phyloP scores from a whole-genome alignment of 2,329 filamentous ascomycete species.

The Colletotrichum sp. region DNA sequence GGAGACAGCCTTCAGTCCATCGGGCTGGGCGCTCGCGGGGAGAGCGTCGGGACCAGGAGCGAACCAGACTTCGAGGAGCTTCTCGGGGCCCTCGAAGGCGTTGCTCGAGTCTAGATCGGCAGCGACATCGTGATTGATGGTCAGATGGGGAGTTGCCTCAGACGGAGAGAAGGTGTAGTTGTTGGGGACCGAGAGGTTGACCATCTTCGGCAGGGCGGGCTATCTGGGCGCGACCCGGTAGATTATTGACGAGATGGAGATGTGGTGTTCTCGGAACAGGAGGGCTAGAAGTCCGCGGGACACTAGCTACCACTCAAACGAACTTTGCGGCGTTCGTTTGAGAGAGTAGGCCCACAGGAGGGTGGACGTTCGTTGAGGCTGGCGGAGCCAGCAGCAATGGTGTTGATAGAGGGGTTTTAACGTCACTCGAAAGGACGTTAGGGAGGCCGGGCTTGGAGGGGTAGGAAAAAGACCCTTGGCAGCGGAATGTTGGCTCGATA shows the following conservation, averaged over 20 bases:
- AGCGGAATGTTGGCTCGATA: conserved; percentile 85
- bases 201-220: conserved; percentile 59
- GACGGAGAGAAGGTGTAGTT: conserved; percentile 85
- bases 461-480: conserved; percentile 81
- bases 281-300: conserved; percentile 72
- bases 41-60: conserved; percentile 77
- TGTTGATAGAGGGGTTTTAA: conserved; percentile 44
- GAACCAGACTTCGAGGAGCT: conserved; percentile 98
- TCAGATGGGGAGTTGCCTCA: conserved; percentile 85
- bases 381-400: conserved; percentile 84
- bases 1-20: conserved; percentile 85
- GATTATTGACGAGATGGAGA: conserved; percentile 22
- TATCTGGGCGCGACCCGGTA: conserved; percentile 24
- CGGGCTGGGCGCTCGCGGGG: conserved; percentile 71
- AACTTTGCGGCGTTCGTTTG: conserved; percentile 92
- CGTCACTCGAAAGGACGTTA: conserved; percentile 82
- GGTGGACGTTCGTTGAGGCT: conserved; percentile 69
- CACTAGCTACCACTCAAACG: conserved; percentile 98
- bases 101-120: conserved; percentile 92
- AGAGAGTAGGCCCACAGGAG: conserved; percentile 96
- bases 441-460: conserved; percentile 85
- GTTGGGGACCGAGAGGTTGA: conserved; percentile 79
- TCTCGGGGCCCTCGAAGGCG: conserved; percentile 98
- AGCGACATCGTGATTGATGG: conserved; percentile 95
- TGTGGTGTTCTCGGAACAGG: neutral